A percentile compares a stretch with the other conserved stretches of the same genome.
These are phyloP conservation scores for Wallemia mellicola DNA, from an alignment of 1,284 basidiomycete species.

Conservation along the genomic window DNA sequence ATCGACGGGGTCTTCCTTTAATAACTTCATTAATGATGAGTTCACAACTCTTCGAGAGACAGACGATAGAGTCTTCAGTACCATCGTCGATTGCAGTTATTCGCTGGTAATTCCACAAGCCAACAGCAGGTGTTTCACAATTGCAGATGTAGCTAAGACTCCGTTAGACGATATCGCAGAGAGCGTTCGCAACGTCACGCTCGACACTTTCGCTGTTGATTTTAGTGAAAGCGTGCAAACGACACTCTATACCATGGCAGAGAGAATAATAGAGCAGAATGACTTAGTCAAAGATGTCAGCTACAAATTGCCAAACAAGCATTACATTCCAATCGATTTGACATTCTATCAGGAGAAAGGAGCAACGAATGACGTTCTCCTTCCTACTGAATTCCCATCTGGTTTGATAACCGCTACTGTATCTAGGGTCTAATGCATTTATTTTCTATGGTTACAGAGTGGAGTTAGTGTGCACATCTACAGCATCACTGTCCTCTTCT, in stretches of 20 bases:
- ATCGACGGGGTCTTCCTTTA: conserved; percentile 59
- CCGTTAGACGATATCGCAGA: conserved; percentile 25
- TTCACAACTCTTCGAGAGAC: conserved; percentile 40
- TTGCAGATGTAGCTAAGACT: conserved; percentile 24
- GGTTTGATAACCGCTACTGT: conserved; percentile 12
- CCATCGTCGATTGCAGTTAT: conserved; percentile 11
- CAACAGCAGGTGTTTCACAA: conserved; percentile 15
- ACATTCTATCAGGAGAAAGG: conserved; percentile 9
- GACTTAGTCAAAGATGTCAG: conserved; percentile 28
- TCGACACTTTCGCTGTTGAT: conserved; percentile 57
- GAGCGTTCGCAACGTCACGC: conserved; percentile 32
- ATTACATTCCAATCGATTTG: conserved; percentile 28
- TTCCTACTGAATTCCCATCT: conserved; percentile 8
- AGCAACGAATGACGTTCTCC: conserved; percentile 10
- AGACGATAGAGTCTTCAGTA: conserved; percentile 12
- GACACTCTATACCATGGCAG: conserved; percentile 66
- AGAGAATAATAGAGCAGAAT: conserved; percentile 37
- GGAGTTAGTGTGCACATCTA: background rate
- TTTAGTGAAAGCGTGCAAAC: conserved; percentile 82
- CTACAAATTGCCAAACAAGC: conserved; percentile 73
- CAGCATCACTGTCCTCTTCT: background rate
- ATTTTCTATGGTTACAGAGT: background rate
- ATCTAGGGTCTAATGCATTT: conserved; percentile 2
- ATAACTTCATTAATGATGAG: conserved; percentile 53
- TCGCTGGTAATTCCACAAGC: background rate